phyloP scores from a whole-genome alignment of 116 monocot species.

The Posidonia oceanica region DNA sequence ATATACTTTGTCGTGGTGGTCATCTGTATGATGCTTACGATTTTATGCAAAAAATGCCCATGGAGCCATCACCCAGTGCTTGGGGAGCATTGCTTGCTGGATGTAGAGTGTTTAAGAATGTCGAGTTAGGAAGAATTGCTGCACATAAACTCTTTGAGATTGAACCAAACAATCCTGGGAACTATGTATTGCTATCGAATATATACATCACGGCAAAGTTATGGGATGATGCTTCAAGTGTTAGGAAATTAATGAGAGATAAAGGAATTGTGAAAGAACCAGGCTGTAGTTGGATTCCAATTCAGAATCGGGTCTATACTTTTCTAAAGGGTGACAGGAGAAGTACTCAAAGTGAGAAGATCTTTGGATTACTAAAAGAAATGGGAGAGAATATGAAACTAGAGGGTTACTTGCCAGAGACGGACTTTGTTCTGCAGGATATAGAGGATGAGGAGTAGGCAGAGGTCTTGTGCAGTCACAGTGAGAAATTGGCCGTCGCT shows the following conservation, averaged over 20 bases:
- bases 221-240: slow-evolving; percentile 39
- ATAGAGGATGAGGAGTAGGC: slow-evolving; percentile 33
- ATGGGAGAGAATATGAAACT: slow-evolving; percentile 35
- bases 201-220: slow-evolving; percentile 26
- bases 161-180: slow-evolving; percentile 53
- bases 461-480: slow-evolving; percentile 34
- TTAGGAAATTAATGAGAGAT: slow-evolving; percentile 45
- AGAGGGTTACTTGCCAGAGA: slow-evolving; percentile 35
- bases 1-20: slow-evolving; percentile 47
- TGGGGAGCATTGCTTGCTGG: slow-evolving; percentile 56
- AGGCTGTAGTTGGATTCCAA: slow-evolving; percentile 55
- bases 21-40: slow-evolving; percentile 30
- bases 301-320: slow-evolving; percentile 32
- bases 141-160: slow-evolving; percentile 39
- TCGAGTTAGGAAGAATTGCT: slow-evolving; percentile 39
- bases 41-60: slow-evolving; percentile 40
- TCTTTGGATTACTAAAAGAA: slow-evolving; percentile 32
- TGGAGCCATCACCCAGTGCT: slow-evolving; percentile 33
- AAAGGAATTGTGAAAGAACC: slow-evolving; percentile 35
- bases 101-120: slow-evolving; percentile 46
- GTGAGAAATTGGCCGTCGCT: slow-evolving; percentile 61
- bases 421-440: slow-evolving; percentile 27
- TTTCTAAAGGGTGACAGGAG: slow-evolving; percentile 47
- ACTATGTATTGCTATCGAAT: slow-evolving; percentile 43
- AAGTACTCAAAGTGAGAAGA: slow-evolving; percentile 18